Base-by-base conservation (phyloP, 768 basidiomycete species). In the Xerocomus spinulosus region DNA sequence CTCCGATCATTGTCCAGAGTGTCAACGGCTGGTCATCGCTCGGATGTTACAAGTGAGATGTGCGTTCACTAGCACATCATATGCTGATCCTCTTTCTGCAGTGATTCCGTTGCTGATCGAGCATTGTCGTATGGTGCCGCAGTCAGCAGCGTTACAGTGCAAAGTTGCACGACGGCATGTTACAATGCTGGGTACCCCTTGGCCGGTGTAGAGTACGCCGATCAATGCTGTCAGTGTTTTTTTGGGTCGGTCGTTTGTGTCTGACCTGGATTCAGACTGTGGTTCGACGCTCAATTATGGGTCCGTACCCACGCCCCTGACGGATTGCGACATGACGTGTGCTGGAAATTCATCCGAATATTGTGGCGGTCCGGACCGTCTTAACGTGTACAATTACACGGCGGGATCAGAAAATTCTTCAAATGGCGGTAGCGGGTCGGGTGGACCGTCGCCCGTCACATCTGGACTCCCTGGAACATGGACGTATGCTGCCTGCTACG, bases 31-130 rank as follows among this genome's bases (percentile, higher is more conserved):
- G 87, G 86, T 60, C 68, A 6, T 82, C 80, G 0, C 73, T 88
- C 25, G 87, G 87, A n/a, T 90, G 87, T 61, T 87, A 78, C 68
- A 82, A 70, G 86, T 84, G 56, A 50, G 73, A 9, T n/a, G 3
- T 7, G 5, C 17, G 25, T 21, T 13, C 6, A 57, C 21, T 23
- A 3, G 5, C 9, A n/a, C 28, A 9, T 9, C 3, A 28, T 2
- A 32, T 37, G 12, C 23, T 46, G 45, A 34, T 47, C 9, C 23
- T n/a, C 9, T n/a, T 24, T 17, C 14, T 41, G 17, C 49, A 73
- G 70, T 35, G 73, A 75, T 48, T 61, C 62, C 18, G 35, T 55
- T n/a, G 57, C 55, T 18, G 38, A 61, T 26, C 70, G 73, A 14
- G 61, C 64, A 9, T 56, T 76, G 30, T 45, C 67, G 25, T 58